Evolutionary conservation across 768 basidiomycete species (phyloP), one percentile per base, ranked within the genome.

Genomic region (Serendipita sp.): DNA sequence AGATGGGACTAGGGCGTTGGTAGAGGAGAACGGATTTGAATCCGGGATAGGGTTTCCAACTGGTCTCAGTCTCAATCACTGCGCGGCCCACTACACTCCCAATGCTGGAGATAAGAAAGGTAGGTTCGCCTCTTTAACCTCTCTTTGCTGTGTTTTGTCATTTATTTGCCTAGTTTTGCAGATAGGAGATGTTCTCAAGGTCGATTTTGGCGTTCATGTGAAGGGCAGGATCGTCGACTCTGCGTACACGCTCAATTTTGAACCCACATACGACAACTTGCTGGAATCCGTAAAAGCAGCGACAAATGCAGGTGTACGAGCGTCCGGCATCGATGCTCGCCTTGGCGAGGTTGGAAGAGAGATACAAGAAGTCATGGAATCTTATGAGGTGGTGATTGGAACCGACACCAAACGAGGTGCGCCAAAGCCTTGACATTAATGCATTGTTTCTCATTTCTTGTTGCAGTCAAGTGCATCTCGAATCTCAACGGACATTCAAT

Each of bases 341-440:
- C 80, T 98, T 63, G 93, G 92, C 64, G 95, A 98, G 72, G 80
- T 99, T 37, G 96, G 86, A 2, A 92, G 84, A 0, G 81, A 82
- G 62, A 94, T 98, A 64, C 95, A 99, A 74, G 96, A 99, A 73
- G 94, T 92, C 1, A 99, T 99, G 96, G 93, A 97, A 72, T 92
- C 89, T 0, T 97, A 97, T 71, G 96, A 98, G 72, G 95, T 99
- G 10, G 91, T 92, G 70, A 83, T 94, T n/a, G 81, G 82, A 13
- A 86, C 90, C 28, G 91, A 92, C 70, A 79, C 86, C 5, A 78
- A 85, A 68, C 92, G 87, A 60, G 91, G 92, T 92, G 45, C 51
- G 47, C 54, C 44, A 4, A 63, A 11, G 32, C 34, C 7, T 48
- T 11, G 28, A 16, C 8, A n/a, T 32, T 51, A 5, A 51, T 8